Conservation (phyloP, 108 stramenopile species). For the Nannochloropsis oceanica region DNA sequence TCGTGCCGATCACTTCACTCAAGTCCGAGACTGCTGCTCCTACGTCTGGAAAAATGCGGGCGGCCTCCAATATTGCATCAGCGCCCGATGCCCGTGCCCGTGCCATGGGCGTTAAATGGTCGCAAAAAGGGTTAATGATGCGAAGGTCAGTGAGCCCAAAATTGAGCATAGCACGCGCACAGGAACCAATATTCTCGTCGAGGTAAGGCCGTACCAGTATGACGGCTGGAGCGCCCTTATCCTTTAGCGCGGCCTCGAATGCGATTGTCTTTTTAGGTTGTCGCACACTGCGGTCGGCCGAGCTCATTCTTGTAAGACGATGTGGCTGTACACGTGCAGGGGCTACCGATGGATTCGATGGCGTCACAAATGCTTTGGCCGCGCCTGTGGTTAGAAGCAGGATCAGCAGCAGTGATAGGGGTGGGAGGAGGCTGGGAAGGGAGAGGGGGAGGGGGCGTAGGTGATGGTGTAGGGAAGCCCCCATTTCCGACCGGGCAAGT, state of each 20-base stretch:
- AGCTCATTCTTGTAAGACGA: neutral
- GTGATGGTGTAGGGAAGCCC: too few species aligned
- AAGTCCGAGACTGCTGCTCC: neutral
- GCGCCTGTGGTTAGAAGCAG: too few species aligned
- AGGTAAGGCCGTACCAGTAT: constrained; percentile 2
- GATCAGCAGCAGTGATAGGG: too few species aligned
- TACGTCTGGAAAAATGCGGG: neutral
- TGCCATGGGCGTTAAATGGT: neutral
- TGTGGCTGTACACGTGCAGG: neutral
- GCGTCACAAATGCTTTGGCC: too few species aligned
- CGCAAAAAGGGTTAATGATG: neutral
- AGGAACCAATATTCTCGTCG: constrained; percentile 6
- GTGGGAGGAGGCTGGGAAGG: too few species aligned
- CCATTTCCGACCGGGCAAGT: too few species aligned
- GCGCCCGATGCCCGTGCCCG: constrained; percentile 1
- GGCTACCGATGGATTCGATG: too few species aligned
- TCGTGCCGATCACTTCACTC: neutral
- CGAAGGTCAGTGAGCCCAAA: constrained; percentile 10
- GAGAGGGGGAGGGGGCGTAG: too few species aligned
- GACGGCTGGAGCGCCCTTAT: neutral
- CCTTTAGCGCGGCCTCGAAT: neutral
- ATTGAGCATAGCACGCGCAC: constrained; percentile 8
- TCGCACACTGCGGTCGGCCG: neutral
- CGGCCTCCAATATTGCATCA: neutral
- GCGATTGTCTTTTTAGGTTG: neutral